A percentile compares a stretch with the other conserved stretches of the same genome.
Conservation (phyloP, 2,329 filamentous ascomycete genomes). For the Cadophora gregata region DNA sequence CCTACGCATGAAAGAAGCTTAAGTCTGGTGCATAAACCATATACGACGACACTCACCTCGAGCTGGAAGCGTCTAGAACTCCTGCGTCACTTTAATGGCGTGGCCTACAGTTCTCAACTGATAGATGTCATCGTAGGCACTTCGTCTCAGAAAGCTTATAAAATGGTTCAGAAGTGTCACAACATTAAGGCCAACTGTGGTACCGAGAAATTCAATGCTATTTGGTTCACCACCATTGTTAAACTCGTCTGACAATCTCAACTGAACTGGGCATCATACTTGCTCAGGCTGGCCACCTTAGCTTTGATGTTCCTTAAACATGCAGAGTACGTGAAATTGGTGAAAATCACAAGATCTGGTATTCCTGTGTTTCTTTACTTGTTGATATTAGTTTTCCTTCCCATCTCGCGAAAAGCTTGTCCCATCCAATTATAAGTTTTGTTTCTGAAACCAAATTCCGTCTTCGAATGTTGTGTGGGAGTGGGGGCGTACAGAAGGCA, state of each 20-base stretch:
- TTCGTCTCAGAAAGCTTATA: slow-evolving; percentile 11
- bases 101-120: background rate
- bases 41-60: background rate
- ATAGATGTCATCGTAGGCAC: slow-evolving; percentile 16
- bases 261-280: background rate
- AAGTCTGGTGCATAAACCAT: slow-evolving; percentile 14
- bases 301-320: background rate
- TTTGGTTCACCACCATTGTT: background rate
- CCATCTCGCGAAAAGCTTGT: background rate
- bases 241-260: background rate
- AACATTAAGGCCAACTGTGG: slow-evolving; percentile 5
- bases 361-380: background rate
- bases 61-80: slow-evolving; percentile 14
- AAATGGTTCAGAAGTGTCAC: slow-evolving; percentile 10
- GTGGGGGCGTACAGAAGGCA: background rate
- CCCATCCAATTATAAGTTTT: background rate
- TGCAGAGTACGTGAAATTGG: background rate
- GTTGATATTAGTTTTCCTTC: background rate
- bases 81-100: slow-evolving; percentile 14
- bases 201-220: slow-evolving; percentile 17
- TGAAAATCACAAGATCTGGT: slow-evolving; percentile 11
- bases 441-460: background rate
- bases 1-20: background rate
- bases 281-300: background rate
- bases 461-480: background rate